These are phyloP conservation scores for Herpetospermum pedunculosum DNA, from an alignment of 306 rosid genomes.

Conservation along the genomic window DNA sequence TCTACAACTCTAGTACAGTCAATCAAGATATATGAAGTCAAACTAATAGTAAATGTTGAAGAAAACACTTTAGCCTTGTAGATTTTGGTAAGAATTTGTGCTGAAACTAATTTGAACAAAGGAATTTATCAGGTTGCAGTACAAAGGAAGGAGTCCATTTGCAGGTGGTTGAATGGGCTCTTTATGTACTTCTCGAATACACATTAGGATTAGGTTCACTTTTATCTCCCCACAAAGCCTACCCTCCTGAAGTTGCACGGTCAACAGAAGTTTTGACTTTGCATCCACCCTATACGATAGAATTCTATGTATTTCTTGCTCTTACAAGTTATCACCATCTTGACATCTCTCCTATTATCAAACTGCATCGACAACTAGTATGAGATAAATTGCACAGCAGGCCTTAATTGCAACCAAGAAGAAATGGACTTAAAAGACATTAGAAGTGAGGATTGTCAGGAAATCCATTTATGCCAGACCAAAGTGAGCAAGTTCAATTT, in stretches of 20 bases:
- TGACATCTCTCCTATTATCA: conserved; percentile 15
- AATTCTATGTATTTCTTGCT: conserved; percentile 19
- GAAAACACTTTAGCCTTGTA: background rate
- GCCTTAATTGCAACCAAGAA: background rate
- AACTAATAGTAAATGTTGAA: background rate
- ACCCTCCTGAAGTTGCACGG: conserved; percentile 62
- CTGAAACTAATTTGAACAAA: background rate
- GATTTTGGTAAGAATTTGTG: background rate
- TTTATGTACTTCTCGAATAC: conserved; percentile 47
- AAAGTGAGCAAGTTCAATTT: too few species aligned
- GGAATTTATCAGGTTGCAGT: background rate
- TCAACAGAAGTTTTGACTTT: conserved; percentile 78
- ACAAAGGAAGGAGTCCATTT: background rate
- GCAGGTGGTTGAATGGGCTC: background rate
- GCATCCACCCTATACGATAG: conserved; percentile 65
- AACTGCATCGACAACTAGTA: conserved; percentile 21
- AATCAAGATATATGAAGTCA: background rate
- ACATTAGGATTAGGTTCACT: conserved; percentile 48
- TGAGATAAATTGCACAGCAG: background rate
- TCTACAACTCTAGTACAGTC: background rate
- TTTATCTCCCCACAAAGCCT: conserved; percentile 69
- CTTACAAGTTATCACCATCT: conserved; percentile 14
- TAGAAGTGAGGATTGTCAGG: too few species aligned
- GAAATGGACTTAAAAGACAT: too few species aligned
- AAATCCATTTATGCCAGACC: too few species aligned